phyloP scores from a whole-genome alignment of 768 basidiomycete genomes.

The Tylopilus vinaceipallidus region DNA sequence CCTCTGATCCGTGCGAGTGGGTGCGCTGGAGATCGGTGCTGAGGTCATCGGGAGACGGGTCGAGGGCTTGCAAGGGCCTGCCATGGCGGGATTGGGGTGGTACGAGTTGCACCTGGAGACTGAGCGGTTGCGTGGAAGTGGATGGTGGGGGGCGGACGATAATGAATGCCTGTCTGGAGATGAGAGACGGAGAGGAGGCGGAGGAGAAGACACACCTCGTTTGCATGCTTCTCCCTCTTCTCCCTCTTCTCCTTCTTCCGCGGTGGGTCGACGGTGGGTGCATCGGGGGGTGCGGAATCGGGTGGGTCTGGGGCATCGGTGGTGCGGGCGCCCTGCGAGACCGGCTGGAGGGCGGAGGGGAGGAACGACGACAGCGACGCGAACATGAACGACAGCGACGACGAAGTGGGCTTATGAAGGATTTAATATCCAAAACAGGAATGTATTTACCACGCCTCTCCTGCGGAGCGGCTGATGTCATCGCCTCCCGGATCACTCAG shows the following conservation, averaged over 20 bases:
- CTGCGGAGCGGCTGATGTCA: background rate
- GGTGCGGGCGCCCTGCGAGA: slow-evolving; percentile 21
- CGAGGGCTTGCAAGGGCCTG: slow-evolving; percentile 44
- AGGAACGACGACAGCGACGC: slow-evolving; percentile 51
- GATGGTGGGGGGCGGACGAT: slow-evolving; percentile 89
- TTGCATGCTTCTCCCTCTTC: slow-evolving; percentile 40
- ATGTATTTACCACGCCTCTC: slow-evolving; percentile 12
- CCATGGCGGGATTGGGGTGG: slow-evolving; percentile 50
- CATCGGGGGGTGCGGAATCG: slow-evolving; percentile 1
- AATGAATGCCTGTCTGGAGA: slow-evolving; percentile 68
- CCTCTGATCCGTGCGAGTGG: slow-evolving; percentile 52
- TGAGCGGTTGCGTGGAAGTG: slow-evolving; percentile 81
- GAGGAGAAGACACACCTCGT: slow-evolving; percentile 42
- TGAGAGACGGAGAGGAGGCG: slow-evolving; percentile 7
- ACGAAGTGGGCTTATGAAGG: slow-evolving; percentile 16
- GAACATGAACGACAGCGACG: slow-evolving; percentile 39
- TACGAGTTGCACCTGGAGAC: slow-evolving; percentile 90
- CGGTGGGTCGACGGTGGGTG: slow-evolving; percentile 30
- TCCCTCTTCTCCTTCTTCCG: slow-evolving; percentile 43
- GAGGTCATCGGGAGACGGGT: slow-evolving; percentile 34
- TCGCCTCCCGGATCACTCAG: slow-evolving; percentile 8
- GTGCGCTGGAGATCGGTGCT: slow-evolving; percentile 28
- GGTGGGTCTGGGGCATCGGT: slow-evolving; percentile 18
- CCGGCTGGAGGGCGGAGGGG: slow-evolving; percentile 48
- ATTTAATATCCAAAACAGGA: background rate